A percentile compares a stretch with the other conserved stretches of the same genome.
Evolutionary conservation across 805 yeast species (phyloP).

Genomic region (Candida arabinofermentans): DNA sequence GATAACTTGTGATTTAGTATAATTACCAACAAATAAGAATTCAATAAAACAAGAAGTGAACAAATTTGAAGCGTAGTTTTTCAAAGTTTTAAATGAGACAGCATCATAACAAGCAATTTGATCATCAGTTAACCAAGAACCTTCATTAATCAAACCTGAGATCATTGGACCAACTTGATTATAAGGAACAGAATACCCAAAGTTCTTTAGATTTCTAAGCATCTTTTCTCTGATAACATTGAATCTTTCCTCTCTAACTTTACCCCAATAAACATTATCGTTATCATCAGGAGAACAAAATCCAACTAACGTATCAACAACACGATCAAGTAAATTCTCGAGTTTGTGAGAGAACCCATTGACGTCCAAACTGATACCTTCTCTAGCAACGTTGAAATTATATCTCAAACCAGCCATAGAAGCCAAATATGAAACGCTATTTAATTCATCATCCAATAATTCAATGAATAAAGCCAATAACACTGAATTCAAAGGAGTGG

Average conservation of each 20-base stretch:
- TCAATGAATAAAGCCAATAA: conserved; percentile 63
- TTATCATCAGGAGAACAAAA: too few relatives aligned
- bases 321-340: conserved; percentile 53
- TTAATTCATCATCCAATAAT: conserved; percentile 68
- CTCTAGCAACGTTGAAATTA: conserved; percentile 54
- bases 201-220: conserved; percentile 60
- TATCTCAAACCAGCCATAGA: conserved; percentile 71
- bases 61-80: conserved; percentile 46
- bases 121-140: conserved; percentile 61
- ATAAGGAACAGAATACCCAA: conserved; percentile 72
- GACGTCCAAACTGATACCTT: conserved; percentile 65
- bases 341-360: conserved; percentile 85
- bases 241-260: conserved; percentile 53
- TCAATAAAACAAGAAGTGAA: conserved; percentile 62
- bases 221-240: conserved; percentile 61
- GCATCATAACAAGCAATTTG: conserved; percentile 47
- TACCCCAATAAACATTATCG: conserved; percentile 22
- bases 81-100: conserved; percentile 40
- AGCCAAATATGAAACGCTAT: conserved; percentile 80
- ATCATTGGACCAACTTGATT: conserved; percentile 65
- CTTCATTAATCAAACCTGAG: conserved; percentile 65
- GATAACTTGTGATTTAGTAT: conserved; percentile 48
- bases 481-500: conserved; percentile 55
- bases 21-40: conserved; percentile 75
- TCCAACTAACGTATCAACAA: conserved; percentile 48